Evolutionary conservation across 2,329 filamentous ascomycete genomes (phyloP).

Genomic region (Botrytis elliptica): DNA sequence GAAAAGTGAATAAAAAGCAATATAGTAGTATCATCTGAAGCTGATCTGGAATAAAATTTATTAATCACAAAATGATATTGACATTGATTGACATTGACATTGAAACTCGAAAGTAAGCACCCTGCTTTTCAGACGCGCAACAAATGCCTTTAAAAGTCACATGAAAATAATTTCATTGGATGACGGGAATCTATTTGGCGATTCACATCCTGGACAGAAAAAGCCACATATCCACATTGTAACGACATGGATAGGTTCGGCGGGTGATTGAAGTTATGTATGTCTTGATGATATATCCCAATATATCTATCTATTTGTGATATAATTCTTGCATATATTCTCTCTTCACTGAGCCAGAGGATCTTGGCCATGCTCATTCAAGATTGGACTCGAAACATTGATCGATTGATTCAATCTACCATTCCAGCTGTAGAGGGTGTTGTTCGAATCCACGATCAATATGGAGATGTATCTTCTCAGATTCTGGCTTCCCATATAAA

Average conservation of each 20-base stretch:
- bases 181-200: neutral
- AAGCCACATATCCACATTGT: neutral
- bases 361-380: neutral
- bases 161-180: neutral
- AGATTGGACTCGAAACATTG: neutral
- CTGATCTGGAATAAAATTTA: too few species aligned
- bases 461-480: neutral
- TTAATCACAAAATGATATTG: too few species aligned
- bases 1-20: too few species aligned
- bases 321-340: too few species aligned
- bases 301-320: too few species aligned
- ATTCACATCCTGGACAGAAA: neutral
- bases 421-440: neutral
- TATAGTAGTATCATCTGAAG: too few species aligned
- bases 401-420: neutral
- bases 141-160: neutral
- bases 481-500: neutral
- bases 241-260: neutral
- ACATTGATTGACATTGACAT: too few species aligned
- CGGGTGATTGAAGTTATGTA: neutral
- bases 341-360: neutral
- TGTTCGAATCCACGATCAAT: neutral
- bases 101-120: neutral
- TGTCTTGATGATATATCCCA: neutral
- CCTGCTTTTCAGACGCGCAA: neutral